A percentile compares a stretch with the other conserved stretches of the same genome.
phyloP scores from a whole-genome alignment of 306 rosid genomes.

The Gastrolobium bilobum region DNA sequence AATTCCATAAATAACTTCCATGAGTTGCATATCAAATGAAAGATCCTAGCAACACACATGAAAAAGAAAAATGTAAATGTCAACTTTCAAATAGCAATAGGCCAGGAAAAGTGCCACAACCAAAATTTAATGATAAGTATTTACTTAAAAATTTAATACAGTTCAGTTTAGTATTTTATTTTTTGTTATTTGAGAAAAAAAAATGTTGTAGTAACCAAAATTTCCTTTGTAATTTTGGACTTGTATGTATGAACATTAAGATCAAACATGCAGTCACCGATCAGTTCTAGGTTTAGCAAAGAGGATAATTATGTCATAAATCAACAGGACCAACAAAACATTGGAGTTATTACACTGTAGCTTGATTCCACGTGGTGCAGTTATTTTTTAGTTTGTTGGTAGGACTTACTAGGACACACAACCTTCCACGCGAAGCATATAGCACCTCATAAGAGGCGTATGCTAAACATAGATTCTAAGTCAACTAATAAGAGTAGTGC shows the following conservation, averaged over 20 bases:
- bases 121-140: too few species aligned
- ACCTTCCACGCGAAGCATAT: background rate
- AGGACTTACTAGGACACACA: background rate
- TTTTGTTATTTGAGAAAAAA: background rate
- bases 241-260: background rate
- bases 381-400: background rate
- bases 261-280: slow-evolving; percentile 16
- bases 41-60: too few species aligned
- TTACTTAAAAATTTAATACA: background rate
- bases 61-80: too few species aligned
- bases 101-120: too few species aligned
- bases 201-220: background rate
- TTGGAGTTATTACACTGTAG: too few species aligned
- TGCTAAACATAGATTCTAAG: too few species aligned
- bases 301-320: background rate
- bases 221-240: background rate
- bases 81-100: too few species aligned
- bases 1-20: too few species aligned
- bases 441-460: background rate
- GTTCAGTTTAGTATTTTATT: background rate
- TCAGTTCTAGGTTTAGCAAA: background rate
- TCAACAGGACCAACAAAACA: background rate
- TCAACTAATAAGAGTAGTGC: background rate
- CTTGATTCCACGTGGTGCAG: background rate
- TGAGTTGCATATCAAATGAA: too few species aligned